phyloP scores from a whole-genome alignment of 441 rosid genomes.

The Populus tomentosa region DNA sequence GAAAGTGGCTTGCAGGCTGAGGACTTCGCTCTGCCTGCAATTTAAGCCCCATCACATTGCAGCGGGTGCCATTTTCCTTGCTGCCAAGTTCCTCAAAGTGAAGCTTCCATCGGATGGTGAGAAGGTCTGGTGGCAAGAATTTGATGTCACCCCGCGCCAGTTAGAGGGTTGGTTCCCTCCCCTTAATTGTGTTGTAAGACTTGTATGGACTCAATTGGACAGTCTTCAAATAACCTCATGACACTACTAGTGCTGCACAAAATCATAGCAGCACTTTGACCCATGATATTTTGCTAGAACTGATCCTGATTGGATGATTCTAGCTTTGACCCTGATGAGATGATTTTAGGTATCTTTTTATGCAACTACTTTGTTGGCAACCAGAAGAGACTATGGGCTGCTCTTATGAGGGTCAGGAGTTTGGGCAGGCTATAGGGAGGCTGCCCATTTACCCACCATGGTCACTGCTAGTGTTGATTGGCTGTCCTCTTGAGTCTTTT shows the following conservation, averaged over 20 bases:
- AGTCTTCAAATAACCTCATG: conserved; percentile 13
- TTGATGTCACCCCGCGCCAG: conserved; percentile 85
- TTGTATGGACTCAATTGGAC: conserved; percentile 13
- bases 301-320: conserved; percentile 4
- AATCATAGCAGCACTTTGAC: not conserved
- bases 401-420: not conserved
- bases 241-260: conserved; percentile 7
- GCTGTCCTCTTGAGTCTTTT: conserved; percentile 19
- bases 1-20: conserved; percentile 76
- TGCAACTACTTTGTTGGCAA: not conserved
- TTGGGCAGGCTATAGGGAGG: not conserved
- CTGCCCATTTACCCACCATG: conserved; percentile 1
- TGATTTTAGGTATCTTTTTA: not conserved
- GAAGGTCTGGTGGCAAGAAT: conserved; percentile 26
- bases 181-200: conserved; percentile 16
- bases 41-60: conserved; percentile 95
- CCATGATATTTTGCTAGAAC: not conserved
- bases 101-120: conserved; percentile 94
- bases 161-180: conserved; percentile 65
- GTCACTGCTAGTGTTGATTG: conserved; percentile 11
- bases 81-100: conserved; percentile 94
- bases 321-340: not conserved
- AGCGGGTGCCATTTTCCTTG: conserved; percentile 90
- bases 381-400: not conserved
- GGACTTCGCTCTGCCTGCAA: conserved; percentile 97